Evolutionary conservation across 306 rosid genomes (phyloP).

Genomic region (Quercus engelmannii): DNA sequence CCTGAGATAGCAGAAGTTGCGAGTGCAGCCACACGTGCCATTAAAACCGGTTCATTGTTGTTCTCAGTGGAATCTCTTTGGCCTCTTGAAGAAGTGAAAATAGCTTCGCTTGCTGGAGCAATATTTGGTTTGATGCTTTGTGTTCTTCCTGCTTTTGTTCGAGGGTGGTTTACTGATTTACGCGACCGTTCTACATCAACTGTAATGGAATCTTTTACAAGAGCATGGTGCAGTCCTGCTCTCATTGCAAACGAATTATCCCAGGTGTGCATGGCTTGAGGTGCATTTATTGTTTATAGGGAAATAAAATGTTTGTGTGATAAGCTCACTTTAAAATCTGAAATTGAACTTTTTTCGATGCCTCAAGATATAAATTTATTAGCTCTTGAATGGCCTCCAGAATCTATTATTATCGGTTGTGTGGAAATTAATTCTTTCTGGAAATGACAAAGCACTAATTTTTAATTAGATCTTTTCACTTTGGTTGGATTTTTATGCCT

Average conservation of each 20-base stretch:
- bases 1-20: slow-evolving; percentile 60
- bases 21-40: slow-evolving; percentile 66
- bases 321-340: too few species aligned
- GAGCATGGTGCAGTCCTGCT: slow-evolving; percentile 84
- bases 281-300: neutral
- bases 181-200: slow-evolving; percentile 73
- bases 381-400: neutral
- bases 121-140: slow-evolving; percentile 81
- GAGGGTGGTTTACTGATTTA: slow-evolving; percentile 78
- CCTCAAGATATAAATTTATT: neutral
- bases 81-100: slow-evolving; percentile 67
- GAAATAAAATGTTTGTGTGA: too few species aligned
- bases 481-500: neutral
- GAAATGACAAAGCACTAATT: neutral
- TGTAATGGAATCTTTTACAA: slow-evolving; percentile 81
- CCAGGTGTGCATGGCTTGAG: slow-evolving; percentile 50
- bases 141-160: slow-evolving; percentile 94
- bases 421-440: too few species aligned
- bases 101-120: slow-evolving; percentile 78
- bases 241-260: slow-evolving; percentile 80
- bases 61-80: slow-evolving; percentile 69
- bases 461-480: neutral
- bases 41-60: slow-evolving; percentile 62
- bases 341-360: too few species aligned
- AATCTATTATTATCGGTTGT: too few species aligned